Evolutionary conservation across 2,329 filamentous ascomycete genomes (phyloP).

Genomic region (Fusarium proliferatum): DNA sequence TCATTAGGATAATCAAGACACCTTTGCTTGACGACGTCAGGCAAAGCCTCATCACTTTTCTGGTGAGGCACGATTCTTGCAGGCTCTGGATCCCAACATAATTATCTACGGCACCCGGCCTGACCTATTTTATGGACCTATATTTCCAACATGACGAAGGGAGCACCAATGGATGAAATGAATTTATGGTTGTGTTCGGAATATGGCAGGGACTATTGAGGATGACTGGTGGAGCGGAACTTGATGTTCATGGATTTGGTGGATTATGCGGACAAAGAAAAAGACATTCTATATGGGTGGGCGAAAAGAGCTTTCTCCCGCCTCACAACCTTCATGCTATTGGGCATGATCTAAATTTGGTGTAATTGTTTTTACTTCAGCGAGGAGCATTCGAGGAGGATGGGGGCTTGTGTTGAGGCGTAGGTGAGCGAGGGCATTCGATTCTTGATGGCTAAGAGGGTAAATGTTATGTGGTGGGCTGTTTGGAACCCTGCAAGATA

Average conservation of each 20-base stretch:
- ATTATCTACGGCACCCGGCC: not conserved
- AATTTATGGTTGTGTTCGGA: not conserved
- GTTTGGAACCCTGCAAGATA: slow-evolving; percentile 35
- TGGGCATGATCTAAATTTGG: slow-evolving; percentile 20
- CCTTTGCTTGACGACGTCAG: not conserved
- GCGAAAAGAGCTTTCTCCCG: not conserved
- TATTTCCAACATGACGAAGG: not conserved
- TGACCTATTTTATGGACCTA: not conserved
- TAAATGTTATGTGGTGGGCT: slow-evolving; percentile 22
- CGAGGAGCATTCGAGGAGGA: slow-evolving; percentile 37
- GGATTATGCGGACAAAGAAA: not conserved
- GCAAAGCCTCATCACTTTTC: not conserved
- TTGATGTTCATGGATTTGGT: not conserved
- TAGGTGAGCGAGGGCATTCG: slow-evolving; percentile 15
- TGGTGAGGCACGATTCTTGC: not conserved
- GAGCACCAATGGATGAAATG: not conserved
- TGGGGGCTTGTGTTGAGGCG: slow-evolving; percentile 14
- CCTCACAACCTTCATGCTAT: slow-evolving; percentile 11
- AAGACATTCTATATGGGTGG: slow-evolving; percentile 6
- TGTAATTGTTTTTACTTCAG: slow-evolving; percentile 30
- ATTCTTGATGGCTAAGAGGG: slow-evolving; percentile 19
- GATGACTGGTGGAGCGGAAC: not conserved
- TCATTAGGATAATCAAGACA: slow-evolving; percentile 12
- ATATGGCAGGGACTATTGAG: not conserved
- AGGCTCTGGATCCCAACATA: not conserved